Conservation (phyloP, 2,329 filamentous ascomycete species). For the Cladophialophora psammophila region DNA sequence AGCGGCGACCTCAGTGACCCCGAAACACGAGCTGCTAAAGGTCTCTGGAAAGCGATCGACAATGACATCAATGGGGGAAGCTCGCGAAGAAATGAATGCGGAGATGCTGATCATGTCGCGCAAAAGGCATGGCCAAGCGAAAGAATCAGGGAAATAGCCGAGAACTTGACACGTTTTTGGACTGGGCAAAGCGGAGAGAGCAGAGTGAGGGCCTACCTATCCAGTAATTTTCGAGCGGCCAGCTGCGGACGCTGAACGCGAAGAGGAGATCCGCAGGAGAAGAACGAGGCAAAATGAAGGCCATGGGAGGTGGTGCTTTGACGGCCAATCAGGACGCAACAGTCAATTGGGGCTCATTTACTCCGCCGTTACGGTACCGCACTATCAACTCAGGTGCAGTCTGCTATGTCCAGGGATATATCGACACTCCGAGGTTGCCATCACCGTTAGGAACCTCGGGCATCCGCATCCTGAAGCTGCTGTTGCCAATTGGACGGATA, state of each 20-base stretch:
- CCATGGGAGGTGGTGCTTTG: not conserved
- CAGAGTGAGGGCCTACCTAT: not conserved
- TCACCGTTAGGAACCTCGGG: not conserved
- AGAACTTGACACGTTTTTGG: conserved; percentile 2
- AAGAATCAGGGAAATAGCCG: conserved; percentile 16
- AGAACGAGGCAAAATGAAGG: not conserved
- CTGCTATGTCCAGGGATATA: not conserved
- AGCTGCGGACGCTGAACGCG: not conserved
- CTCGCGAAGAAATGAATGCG: conserved; percentile 13
- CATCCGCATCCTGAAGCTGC: not conserved
- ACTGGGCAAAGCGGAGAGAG: conserved; percentile 1
- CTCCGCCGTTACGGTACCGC: not conserved
- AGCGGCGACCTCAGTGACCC: conserved; percentile 1
- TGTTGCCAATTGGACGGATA: not conserved
- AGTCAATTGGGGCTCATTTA: not conserved
- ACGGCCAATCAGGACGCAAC: conserved; percentile 3
- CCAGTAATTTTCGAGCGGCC: not conserved
- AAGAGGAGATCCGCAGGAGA: not conserved
- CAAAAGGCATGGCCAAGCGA: conserved; percentile 26
- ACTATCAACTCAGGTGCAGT: not conserved
- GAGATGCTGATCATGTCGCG: conserved; percentile 25
- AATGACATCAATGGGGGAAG: conserved; percentile 31
- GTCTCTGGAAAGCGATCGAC: not conserved
- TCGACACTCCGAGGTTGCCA: not conserved
- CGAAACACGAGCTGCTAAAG: not conserved